These are phyloP conservation scores for Physcomitrium patens DNA, from an alignment of 225 moss, liverwort and hornwort species.

Conservation along the genomic window DNA sequence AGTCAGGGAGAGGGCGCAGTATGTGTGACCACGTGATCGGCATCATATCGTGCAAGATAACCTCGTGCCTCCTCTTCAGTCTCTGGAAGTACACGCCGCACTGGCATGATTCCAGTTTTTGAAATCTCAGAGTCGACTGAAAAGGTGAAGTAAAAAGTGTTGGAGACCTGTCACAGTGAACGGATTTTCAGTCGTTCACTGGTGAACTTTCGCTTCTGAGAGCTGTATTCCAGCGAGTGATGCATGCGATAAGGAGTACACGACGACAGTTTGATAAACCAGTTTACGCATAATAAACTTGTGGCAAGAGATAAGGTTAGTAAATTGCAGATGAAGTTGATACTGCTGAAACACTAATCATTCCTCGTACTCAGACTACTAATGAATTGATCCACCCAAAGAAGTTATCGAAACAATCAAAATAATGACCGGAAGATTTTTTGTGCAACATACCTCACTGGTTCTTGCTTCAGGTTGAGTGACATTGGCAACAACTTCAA, in stretches of 20 bases:
- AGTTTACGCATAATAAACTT: no score
- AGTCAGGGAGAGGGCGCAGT: slow-evolving; percentile 1
- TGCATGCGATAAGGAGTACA: not conserved
- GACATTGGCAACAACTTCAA: slow-evolving; percentile 91
- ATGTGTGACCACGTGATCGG: slow-evolving; percentile 57
- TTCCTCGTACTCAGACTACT: not conserved
- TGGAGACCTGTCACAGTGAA: slow-evolving; percentile 67
- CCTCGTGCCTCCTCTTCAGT: slow-evolving; percentile 85
- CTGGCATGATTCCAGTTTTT: slow-evolving; percentile 41
- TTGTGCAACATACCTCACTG: slow-evolving; percentile 65
- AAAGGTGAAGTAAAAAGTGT: slow-evolving; percentile 99
- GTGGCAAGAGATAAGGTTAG: no score
- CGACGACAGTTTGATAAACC: no score
- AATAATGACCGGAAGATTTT: not conserved
- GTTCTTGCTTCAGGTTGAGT: slow-evolving; percentile 82
- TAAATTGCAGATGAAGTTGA: no score
- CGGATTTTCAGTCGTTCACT: not conserved
- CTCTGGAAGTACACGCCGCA: slow-evolving; percentile 78
- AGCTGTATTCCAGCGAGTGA: not conserved
- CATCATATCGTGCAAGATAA: slow-evolving; percentile 77
- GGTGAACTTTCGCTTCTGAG: not conserved
- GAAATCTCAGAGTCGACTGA: slow-evolving; percentile 52
- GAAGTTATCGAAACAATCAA: no score
- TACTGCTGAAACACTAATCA: no score
- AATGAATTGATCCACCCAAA: not conserved